A percentile compares a stretch with the other conserved stretches of the same genome.
phyloP scores from a whole-genome alignment of 2,329 filamentous ascomycete genomes.

The Pestalotiopsis sp. region DNA sequence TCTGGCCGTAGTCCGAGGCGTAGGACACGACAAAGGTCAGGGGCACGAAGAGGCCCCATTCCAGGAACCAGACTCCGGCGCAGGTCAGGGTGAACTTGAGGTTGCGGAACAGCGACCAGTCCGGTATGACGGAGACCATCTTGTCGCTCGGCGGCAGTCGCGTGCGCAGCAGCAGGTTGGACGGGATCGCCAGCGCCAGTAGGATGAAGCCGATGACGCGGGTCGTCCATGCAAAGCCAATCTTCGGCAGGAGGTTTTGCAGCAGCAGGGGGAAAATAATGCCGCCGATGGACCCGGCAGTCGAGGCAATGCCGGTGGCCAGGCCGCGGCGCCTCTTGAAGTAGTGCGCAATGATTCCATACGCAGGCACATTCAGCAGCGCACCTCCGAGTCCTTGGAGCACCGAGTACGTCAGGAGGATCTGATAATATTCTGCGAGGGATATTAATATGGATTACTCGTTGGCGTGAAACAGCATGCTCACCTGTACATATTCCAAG shows the following conservation, averaged over 20 bases:
- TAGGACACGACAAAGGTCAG: constrained; percentile 39
- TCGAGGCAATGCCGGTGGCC: constrained; percentile 80
- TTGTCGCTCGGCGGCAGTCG: constrained; percentile 54
- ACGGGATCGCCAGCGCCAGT: constrained; percentile 47
- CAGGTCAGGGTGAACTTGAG: constrained; percentile 62
- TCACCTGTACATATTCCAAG: constrained; percentile 14
- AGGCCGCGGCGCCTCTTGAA: constrained; percentile 75
- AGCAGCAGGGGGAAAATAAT: constrained; percentile 60
- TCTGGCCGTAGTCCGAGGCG: constrained; percentile 63
- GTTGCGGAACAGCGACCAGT: constrained; percentile 64
- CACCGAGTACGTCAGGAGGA: constrained; percentile 16
- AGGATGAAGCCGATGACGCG: constrained; percentile 55
- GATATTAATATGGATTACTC: background rate
- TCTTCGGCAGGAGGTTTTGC: constrained; percentile 44
- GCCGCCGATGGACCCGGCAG: constrained; percentile 71
- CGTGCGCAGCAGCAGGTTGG: constrained; percentile 51
- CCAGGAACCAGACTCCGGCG: constrained; percentile 68
- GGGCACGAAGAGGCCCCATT: constrained; percentile 49
- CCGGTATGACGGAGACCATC: constrained; percentile 52
- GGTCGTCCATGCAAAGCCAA: constrained; percentile 53
- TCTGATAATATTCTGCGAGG: constrained; percentile 16
- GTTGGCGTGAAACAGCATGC: background rate
- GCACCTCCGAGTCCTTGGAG: constrained; percentile 16
- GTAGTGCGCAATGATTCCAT: constrained; percentile 55
- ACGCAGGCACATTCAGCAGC: constrained; percentile 17